Evolutionary conservation across 2,329 filamentous ascomycete species (phyloP), one percentile per base, ranked within the genome.

Genomic region (Lithohypha guttulata): DNA sequence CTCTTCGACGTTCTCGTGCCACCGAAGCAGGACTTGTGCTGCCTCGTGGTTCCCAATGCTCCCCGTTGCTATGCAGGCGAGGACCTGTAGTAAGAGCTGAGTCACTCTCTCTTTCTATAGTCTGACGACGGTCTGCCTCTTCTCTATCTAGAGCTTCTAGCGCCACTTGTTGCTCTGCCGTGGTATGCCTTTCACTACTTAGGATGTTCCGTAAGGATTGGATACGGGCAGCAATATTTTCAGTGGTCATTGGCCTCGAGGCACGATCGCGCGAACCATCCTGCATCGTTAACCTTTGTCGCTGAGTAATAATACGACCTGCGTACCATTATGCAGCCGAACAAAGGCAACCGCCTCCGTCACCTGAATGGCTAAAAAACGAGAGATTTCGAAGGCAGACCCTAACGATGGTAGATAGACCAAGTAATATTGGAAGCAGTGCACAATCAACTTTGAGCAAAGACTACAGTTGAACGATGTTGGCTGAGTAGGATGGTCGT

Each of bases 61-160:
- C 30, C 15, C 27, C 37, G 15, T 25, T 20, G 28, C 41, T 31
- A 14, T 30, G 9, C n/a, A 13, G 9, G 15, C 38, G 18, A 28
- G 17, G 4, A 6, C 26, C 15, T 25, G 15, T n/a, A 34, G n/a
- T 30, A 39, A 9, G 50, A 49, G 18, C 44, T 46, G 40, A 54
- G 51, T 39, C 57, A 53, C 32, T 51, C 51, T 37, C 44, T 19
- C 49, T 47, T 30, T 55, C 50, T 14, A 49, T 47, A 20, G 42
- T 40, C 15, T 18, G 7, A 18, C 34, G 29, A 25, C 53, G 54
- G 30, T 57, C 51, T 18, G 55, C 54, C 27, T 62, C 50, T 46
- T 66, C 62, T 48, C 55, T 54, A 42, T 63, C 58, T 14, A 65
- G 42, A 8, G 59, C 55, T 32, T 63, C 59, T 34, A 63, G 42